These are phyloP conservation scores for Podospora pseudopauciseta DNA, from an alignment of 495 filamentous ascomycete genomes.

Conservation along the genomic window DNA sequence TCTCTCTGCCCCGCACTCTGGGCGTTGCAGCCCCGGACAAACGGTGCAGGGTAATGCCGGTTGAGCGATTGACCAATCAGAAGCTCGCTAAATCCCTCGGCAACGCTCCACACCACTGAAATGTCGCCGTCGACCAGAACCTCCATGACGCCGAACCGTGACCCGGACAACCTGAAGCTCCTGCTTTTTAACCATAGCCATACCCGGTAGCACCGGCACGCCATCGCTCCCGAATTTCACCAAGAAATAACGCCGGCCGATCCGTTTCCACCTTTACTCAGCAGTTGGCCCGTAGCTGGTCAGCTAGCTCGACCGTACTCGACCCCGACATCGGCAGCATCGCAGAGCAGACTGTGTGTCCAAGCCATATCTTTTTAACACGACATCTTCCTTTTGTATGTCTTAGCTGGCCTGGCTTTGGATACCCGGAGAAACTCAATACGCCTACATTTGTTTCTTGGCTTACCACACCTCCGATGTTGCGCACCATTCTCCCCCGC, in stretches of 20 bases:
- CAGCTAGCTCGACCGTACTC: background rate
- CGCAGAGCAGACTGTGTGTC: background rate
- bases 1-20: slow-evolving; percentile 19
- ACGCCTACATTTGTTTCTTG: background rate
- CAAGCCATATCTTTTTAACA: background rate
- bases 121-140: background rate
- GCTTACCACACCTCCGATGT: slow-evolving; percentile 23
- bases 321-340: background rate
- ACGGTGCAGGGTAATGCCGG: slow-evolving; percentile 19
- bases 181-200: background rate
- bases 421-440: background rate
- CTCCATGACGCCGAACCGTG: slow-evolving; percentile 1
- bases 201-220: background rate
- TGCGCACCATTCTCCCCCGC: slow-evolving; percentile 26
- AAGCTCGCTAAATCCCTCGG: slow-evolving; percentile 9
- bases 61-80: slow-evolving; percentile 32
- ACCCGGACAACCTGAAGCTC: background rate
- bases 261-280: background rate
- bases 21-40: slow-evolving; percentile 23
- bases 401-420: background rate
- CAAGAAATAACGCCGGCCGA: background rate
- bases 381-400: background rate
- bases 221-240: background rate
- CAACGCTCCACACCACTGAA: background rate
- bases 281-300: background rate